These are phyloP conservation scores for Themeda triandra DNA, from an alignment of 176 grass and related monocot species.

Conservation along the genomic window DNA sequence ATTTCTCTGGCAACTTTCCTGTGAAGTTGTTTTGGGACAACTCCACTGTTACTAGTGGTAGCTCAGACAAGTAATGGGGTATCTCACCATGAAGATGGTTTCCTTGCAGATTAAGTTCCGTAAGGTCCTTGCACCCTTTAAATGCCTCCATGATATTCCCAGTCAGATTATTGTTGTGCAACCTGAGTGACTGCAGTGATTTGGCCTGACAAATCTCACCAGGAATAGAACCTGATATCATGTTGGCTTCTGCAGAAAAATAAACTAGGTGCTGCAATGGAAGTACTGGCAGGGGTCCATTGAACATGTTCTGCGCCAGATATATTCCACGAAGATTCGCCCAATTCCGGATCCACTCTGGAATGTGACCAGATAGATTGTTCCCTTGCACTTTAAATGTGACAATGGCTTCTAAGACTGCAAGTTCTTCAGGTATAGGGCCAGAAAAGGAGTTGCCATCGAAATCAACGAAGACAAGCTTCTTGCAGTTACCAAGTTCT, in stretches of 20 bases:
- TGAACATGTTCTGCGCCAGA: slow-evolving; percentile 67
- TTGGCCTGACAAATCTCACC: slow-evolving; percentile 56
- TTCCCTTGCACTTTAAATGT: slow-evolving; percentile 71
- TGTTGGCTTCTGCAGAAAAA: slow-evolving; percentile 85
- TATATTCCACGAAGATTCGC: slow-evolving; percentile 45
- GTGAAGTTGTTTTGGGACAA: slow-evolving; percentile 80
- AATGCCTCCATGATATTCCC: slow-evolving; percentile 64
- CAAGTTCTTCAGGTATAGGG: slow-evolving; percentile 63
- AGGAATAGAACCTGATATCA: slow-evolving; percentile 71
- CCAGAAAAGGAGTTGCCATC: slow-evolving; percentile 66
- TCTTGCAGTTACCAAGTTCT: slow-evolving; percentile 72
- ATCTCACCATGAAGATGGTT: slow-evolving; percentile 88
- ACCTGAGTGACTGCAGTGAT: slow-evolving; percentile 50
- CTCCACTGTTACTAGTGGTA: slow-evolving; percentile 76
- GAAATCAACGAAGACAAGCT: slow-evolving; percentile 62
- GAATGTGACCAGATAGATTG: slow-evolving; percentile 66
- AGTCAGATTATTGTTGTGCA: slow-evolving; percentile 72
- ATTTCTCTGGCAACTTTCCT: slow-evolving; percentile 53
- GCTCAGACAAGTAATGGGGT: slow-evolving; percentile 67
- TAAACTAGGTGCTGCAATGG: slow-evolving; percentile 48
- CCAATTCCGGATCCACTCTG: slow-evolving; percentile 82
- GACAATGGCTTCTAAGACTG: slow-evolving; percentile 46
- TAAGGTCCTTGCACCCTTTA: slow-evolving; percentile 71
- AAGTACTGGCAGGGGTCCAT: slow-evolving; percentile 62
- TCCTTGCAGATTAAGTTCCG: slow-evolving; percentile 64